Evolutionary conservation across 2,329 filamentous ascomycete species (phyloP), one percentile per base, ranked within the genome.

Genomic region (Aspergillus viridinutans): DNA sequence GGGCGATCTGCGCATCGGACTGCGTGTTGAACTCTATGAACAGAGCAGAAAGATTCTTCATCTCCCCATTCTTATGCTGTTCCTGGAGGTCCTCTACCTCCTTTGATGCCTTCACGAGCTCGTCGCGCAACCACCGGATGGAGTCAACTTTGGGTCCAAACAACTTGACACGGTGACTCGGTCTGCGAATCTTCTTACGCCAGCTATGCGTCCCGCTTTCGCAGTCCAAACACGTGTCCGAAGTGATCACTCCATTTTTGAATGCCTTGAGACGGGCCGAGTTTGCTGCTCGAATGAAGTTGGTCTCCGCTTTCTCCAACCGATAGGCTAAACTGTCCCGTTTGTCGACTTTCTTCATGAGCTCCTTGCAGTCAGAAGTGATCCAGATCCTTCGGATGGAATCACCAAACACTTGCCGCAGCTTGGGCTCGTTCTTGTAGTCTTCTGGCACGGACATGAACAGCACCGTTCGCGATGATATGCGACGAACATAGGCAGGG

Each of bases 1-100:
- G 89, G 9, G 93, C 93, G 48, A 86, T 83, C 72, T 97, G 92
- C 8, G 94, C 94, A 53, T 90, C 88, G 52, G 88, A 83, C 69
- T 96, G 90, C 0, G 83, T 86, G 47, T 83, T 80, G 67, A 97
- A 99, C 70, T 97, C 92, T 66, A 97, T 85, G 64, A 99, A 99
- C 8, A 93, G 90, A 21, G 90, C 88, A 10, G 88, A 84, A 10
- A 91, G 77, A 59, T 84, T 82, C 60, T 86, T 84, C 49, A 81
- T 85, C 21, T 89, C 81, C 40, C 88, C 84, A 20, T 79, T 75
- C 51, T 81, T 82, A 67, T 92, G 88, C 35, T 82, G 80, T 45
- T 79, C 79, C 69, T 94, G 90, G 12, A 84, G 80, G 21, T 80
- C 75, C 17, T 86, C 79, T n/a, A 91, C 85, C 56, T 88, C 81